Conservation (phyloP, 2,329 filamentous ascomycete genomes). For the Knufia petricola region DNA sequence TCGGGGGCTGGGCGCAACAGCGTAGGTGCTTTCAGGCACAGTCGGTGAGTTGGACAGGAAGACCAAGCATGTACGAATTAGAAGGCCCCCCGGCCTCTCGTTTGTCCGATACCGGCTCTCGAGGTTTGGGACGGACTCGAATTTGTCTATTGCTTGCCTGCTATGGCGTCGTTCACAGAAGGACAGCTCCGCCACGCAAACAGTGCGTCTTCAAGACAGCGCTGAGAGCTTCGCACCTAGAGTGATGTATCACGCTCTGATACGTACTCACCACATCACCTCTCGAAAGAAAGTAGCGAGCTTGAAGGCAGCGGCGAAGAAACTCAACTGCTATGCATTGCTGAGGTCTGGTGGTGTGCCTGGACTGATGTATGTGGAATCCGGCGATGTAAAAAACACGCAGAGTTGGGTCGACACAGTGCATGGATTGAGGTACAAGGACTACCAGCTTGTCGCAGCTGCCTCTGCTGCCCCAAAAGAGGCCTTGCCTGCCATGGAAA, state of each 20-base stretch:
- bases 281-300: constrained; percentile 62
- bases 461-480: constrained; percentile 32
- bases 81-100: too few species aligned
- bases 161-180: too few species aligned
- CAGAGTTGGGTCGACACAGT: constrained; percentile 56
- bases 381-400: constrained; percentile 43
- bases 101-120: too few species aligned
- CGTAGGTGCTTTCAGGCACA: too few species aligned
- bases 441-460: constrained; percentile 55
- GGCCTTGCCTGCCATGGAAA: constrained; percentile 15
- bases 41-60: too few species aligned
- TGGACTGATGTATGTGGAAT: constrained; percentile 71
- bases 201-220: too few species aligned
- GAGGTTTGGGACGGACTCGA: too few species aligned
- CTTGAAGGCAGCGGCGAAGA: constrained; percentile 55
- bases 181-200: too few species aligned
- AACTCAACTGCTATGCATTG: constrained; percentile 53
- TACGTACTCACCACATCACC: constrained; percentile 72
- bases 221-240: too few species aligned
- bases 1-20: too few species aligned
- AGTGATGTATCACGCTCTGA: constrained; percentile 48
- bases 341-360: constrained; percentile 59
- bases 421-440: constrained; percentile 58
- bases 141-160: too few species aligned
- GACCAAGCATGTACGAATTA: too few species aligned